These are phyloP conservation scores for Dalbergia oliveri DNA, from an alignment of 306 rosid genomes.

Conservation along the genomic window DNA sequence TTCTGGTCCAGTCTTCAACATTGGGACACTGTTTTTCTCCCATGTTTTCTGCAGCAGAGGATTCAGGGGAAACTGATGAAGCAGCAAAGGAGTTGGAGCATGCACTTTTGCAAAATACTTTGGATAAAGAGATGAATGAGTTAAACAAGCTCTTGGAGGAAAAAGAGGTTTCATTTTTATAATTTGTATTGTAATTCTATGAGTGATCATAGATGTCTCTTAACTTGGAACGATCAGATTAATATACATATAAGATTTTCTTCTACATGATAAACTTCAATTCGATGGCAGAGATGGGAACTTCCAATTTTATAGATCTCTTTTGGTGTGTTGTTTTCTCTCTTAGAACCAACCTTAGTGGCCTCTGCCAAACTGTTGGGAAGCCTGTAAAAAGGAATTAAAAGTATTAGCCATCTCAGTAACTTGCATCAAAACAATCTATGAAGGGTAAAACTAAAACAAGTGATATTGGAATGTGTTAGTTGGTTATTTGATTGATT, in stretches of 20 bases:
- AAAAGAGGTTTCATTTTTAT: conserved; percentile 72
- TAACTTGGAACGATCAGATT: conserved; percentile 2
- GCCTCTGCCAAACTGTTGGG: conserved; percentile 3
- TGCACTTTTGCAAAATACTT: conserved; percentile 65
- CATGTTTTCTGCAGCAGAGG: conserved; percentile 60
- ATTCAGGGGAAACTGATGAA: conserved; percentile 64
- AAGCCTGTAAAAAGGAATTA: neutral
- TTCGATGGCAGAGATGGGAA: conserved; percentile 18
- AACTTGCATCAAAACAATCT: conserved; percentile 20
- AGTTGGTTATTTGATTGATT: conserved; percentile 29
- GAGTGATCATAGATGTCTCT: conserved; percentile 18
- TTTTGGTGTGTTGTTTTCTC: neutral
- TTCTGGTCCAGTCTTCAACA: too few species aligned
- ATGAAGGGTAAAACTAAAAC: conserved; percentile 24
- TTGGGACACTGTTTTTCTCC: neutral
- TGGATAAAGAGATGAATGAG: conserved; percentile 82
- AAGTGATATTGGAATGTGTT: conserved; percentile 14
- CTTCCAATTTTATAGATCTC: conserved; percentile 13
- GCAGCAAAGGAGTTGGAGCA: conserved; percentile 77
- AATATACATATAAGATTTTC: neutral
- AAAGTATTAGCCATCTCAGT: conserved; percentile 21
- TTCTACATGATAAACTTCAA: conserved; percentile 8
- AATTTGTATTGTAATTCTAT: conserved; percentile 21
- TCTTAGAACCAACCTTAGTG: neutral
- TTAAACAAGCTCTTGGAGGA: conserved; percentile 80